Percentiles rank a stretch among this genome's conserved stretches.
These are phyloP conservation scores for Didymella exigua DNA, from an alignment of 2,329 filamentous ascomycete species.

Conservation along the genomic window DNA sequence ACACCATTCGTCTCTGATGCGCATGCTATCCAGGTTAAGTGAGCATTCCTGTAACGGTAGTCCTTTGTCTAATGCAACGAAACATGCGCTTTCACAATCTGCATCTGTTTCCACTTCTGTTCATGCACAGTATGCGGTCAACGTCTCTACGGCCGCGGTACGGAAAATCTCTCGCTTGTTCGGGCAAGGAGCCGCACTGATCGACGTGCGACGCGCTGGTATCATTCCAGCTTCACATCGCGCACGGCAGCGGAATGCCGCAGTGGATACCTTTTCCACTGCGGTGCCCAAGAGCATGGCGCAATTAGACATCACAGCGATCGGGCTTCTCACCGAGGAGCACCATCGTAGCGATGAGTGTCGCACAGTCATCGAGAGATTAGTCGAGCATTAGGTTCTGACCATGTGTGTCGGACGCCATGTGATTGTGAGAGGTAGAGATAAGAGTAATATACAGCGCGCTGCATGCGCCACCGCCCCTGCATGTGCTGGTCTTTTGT, in stretches of 20 bases:
- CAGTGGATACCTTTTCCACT: slow-evolving; percentile 11
- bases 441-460: slow-evolving; percentile 5
- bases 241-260: slow-evolving; percentile 11
- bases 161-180: slow-evolving; percentile 8
- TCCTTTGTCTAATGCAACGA: neutral
- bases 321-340: slow-evolving; percentile 12
- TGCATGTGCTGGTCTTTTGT: slow-evolving; percentile 10
- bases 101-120: neutral
- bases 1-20: neutral
- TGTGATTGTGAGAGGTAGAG: slow-evolving; percentile 9
- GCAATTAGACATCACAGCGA: slow-evolving; percentile 3
- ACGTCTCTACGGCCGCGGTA: slow-evolving; percentile 16
- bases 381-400: slow-evolving; percentile 10
- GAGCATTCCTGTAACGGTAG: neutral
- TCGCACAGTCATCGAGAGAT: slow-evolving; percentile 5
- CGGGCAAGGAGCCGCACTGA: slow-evolving; percentile 11
- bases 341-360: neutral
- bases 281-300: slow-evolving; percentile 5
- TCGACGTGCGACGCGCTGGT: slow-evolving; percentile 12
- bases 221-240: slow-evolving; percentile 18
- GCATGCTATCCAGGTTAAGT: neutral
- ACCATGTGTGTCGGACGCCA: slow-evolving; percentile 11
- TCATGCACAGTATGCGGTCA: neutral
- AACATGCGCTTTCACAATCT: neutral
- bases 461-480: slow-evolving; percentile 6